Base-by-base conservation (phyloP, 192 early-diverging fungal species). In the Haplosporangium gracile region DNA sequence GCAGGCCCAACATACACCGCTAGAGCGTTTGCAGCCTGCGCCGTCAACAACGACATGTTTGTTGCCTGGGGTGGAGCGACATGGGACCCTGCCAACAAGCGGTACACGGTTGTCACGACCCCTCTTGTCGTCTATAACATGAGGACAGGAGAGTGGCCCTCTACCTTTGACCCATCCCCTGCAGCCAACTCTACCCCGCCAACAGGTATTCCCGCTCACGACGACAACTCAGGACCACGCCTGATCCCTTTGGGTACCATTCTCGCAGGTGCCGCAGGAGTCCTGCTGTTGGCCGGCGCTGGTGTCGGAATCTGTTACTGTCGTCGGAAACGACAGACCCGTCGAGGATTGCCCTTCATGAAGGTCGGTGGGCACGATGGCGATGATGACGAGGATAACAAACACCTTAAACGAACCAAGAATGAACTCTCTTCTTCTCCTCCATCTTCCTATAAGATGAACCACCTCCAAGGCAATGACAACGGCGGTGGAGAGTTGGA, bases 11-110 rank as follows among this genome's bases (percentile, higher is more conserved):
- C 39, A 29, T 7, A 43, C 18, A n/a, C 42, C 22, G 79, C 72
- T 0, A 70, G 79, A 4, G 43, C 45, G 24, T 40, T 32, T 15
- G 22, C 24, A 1, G 42, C 72, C 16, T 80, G 79, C 24, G 79
- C 72, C 26, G 72, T 74, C 20, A 51, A 63, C 26, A 74, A 74
- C 5, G 79, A 80, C 70, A 51, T 68, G 20, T 80, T 80, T 29
- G 45, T 80, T 7, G 39, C 72, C 60, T 80, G 79, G 79, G 79
- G 79, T 22, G 79, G 79, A 60, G 36, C 70, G 18, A 65, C 60
- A 15, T 65, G 60, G 60, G 60, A 65, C 29, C 26, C 26, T 0
- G 15, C 60, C 60, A 65, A 65, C 26, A 65, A 29, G 10, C 60
- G 60, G n/a, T 65, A 32, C 13, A 26, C n/a, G 26, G 60, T 65